Evolutionary conservation across 2,329 filamentous ascomycete genomes (phyloP).

Genomic region (Calonectria hongkongensis): DNA sequence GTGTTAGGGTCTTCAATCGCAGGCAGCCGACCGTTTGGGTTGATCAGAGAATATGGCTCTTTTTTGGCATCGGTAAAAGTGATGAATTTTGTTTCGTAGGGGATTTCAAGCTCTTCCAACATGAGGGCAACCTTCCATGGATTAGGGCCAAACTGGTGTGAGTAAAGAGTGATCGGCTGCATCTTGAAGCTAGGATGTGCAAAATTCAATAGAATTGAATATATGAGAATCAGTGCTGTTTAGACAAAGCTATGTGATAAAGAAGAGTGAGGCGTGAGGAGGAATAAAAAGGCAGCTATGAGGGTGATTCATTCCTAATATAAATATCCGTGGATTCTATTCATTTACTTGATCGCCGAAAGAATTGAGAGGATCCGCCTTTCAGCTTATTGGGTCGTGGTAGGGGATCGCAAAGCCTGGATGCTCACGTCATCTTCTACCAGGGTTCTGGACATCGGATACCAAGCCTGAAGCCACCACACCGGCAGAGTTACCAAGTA

Average conservation of each 20-base stretch:
- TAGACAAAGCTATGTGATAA: background rate
- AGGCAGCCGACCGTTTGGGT: constrained; percentile 59
- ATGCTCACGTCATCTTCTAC: too few relatives aligned
- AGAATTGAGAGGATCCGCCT: too few relatives aligned
- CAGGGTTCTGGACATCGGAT: too few relatives aligned
- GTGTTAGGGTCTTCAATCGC: constrained; percentile 58
- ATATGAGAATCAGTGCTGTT: background rate
- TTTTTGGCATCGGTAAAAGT: constrained; percentile 52
- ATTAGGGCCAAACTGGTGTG: constrained; percentile 42
- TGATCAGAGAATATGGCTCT: constrained; percentile 52
- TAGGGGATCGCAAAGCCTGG: too few relatives aligned
- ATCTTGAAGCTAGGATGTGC: background rate
- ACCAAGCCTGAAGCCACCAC: too few relatives aligned
- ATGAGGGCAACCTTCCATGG: constrained; percentile 54
- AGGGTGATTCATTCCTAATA: too few relatives aligned
- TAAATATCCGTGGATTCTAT: too few relatives aligned
- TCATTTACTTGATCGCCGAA: too few relatives aligned
- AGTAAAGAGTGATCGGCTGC: background rate
- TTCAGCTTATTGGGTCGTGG: too few relatives aligned
- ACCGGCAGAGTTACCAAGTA: too few relatives aligned
- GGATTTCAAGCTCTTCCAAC: constrained; percentile 56
- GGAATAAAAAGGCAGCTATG: too few relatives aligned
- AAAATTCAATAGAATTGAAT: background rate
- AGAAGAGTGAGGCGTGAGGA: background rate
- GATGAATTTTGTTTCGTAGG: constrained; percentile 52